Percentiles rank a stretch among this genome's conserved stretches.
These are phyloP conservation scores for Ceraceosorus guamensis DNA, from an alignment of 1,284 basidiomycete species.

Conservation along the genomic window DNA sequence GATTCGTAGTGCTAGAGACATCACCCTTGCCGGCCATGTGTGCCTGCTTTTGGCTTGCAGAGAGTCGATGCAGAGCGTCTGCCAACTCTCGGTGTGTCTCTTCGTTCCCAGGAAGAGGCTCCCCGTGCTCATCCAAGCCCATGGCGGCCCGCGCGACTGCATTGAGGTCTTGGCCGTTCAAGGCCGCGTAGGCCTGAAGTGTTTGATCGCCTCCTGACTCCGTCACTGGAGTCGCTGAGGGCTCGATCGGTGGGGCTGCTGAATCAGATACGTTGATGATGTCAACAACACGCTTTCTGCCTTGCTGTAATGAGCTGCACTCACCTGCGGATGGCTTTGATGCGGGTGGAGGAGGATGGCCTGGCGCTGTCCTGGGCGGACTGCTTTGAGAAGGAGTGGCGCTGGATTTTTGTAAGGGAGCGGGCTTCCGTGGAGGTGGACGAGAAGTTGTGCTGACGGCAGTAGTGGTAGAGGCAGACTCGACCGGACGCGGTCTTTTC, in stretches of 20 bases:
- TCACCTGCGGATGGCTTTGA: background rate
- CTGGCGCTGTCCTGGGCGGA: no score
- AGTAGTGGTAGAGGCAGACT: background rate
- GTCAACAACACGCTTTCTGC: no score
- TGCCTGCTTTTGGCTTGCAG: no score
- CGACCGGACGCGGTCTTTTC: background rate
- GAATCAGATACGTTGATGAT: background rate
- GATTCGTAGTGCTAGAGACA: background rate
- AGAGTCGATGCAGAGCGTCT: constrained; percentile 26
- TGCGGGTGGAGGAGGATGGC: background rate
- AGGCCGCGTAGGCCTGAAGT: background rate
- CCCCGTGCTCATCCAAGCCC: constrained; percentile 23
- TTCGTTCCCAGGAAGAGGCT: constrained; percentile 22
- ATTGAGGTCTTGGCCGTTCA: constrained; percentile 21
- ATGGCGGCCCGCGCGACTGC: constrained; percentile 30
- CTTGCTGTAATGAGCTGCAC: background rate
- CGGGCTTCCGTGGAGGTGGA: background rate
- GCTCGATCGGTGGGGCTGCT: background rate
- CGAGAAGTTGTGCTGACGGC: background rate
- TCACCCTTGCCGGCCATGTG: constrained; percentile 11
- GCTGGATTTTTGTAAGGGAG: background rate
- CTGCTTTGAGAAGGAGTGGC: background rate
- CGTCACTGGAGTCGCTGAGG: background rate
- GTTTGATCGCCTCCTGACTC: background rate
- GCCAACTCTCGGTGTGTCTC: constrained; percentile 27